phyloP scores from a whole-genome alignment of 2,329 filamentous ascomycete species.

The Magnaporthales sp. region DNA sequence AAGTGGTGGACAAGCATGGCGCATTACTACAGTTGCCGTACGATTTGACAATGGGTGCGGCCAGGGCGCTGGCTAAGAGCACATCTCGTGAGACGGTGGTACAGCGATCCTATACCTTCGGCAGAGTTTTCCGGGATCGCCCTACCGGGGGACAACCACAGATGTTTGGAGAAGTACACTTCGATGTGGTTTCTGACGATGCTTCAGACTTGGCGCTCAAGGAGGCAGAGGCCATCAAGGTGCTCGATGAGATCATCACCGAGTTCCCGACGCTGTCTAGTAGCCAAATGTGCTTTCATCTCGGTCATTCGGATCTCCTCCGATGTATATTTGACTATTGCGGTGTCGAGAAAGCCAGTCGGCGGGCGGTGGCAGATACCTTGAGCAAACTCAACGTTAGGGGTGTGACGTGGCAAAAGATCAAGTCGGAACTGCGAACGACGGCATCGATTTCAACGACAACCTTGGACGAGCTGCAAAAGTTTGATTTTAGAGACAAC shows the following conservation, averaged over 20 bases:
- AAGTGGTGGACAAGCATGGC: conserved; percentile 73
- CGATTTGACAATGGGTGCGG: conserved; percentile 83
- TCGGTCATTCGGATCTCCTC: conserved; percentile 82
- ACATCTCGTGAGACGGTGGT: conserved; percentile 46
- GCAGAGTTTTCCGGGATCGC: conserved; percentile 75
- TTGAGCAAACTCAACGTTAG: conserved; percentile 82
- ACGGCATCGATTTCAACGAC: conserved; percentile 80
- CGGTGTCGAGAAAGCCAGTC: conserved; percentile 60
- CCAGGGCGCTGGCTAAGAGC: conserved; percentile 70
- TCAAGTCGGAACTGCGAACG: conserved; percentile 74
- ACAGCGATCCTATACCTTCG: conserved; percentile 78
- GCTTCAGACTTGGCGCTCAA: conserved; percentile 77
- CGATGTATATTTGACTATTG: conserved; percentile 88
- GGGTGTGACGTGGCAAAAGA: conserved; percentile 72
- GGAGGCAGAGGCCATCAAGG: conserved; percentile 89
- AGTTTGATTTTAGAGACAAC: conserved; percentile 78
- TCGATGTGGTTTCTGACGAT: conserved; percentile 85
- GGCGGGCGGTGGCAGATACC: conserved; percentile 68
- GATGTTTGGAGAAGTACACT: conserved; percentile 84
- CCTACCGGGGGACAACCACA: conserved; percentile 72
- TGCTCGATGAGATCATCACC: conserved; percentile 81
- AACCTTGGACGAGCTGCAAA: conserved; percentile 79
- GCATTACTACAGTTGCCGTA: conserved; percentile 91
- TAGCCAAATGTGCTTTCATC: conserved; percentile 74
- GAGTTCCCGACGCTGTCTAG: conserved; percentile 68